A percentile compares a stretch with the other conserved stretches of the same genome.
phyloP scores from a whole-genome alignment of 495 filamentous ascomycete genomes.

The Aspergillus leporis region DNA sequence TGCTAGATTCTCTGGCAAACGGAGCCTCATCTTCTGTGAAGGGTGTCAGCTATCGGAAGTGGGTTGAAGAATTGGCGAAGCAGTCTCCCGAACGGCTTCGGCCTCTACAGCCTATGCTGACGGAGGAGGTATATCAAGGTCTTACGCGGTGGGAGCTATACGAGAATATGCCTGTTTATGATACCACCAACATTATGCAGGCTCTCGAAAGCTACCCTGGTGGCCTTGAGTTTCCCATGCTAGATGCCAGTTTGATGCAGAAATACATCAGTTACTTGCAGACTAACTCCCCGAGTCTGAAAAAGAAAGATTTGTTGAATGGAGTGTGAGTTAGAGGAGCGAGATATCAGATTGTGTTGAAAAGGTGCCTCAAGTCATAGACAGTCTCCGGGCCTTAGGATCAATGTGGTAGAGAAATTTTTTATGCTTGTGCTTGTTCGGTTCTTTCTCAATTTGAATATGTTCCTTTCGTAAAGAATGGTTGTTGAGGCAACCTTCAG shows the following conservation, averaged over 20 bases:
- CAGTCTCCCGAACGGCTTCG: slow-evolving; percentile 10
- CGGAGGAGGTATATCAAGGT: slow-evolving; percentile 18
- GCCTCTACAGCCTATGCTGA: slow-evolving; percentile 20
- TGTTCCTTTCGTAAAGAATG: too few relatives aligned
- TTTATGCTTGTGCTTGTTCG: too few relatives aligned
- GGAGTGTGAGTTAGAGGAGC: not conserved
- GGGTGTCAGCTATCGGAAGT: slow-evolving; percentile 13
- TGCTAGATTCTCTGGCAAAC: not conserved
- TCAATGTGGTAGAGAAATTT: too few relatives aligned
- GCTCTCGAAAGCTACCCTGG: not conserved
- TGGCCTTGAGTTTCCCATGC: not conserved
- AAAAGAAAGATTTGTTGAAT: not conserved
- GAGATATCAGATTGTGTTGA: too few relatives aligned
- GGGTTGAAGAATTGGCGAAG: slow-evolving; percentile 10
- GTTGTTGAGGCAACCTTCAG: too few relatives aligned
- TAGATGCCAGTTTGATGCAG: not conserved
- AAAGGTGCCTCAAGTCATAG: too few relatives aligned
- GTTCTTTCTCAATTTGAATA: too few relatives aligned
- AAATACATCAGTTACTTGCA: not conserved
- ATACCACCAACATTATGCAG: slow-evolving; percentile 14
- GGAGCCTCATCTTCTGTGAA: not conserved
- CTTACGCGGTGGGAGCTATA: slow-evolving; percentile 25
- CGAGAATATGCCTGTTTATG: slow-evolving; percentile 23
- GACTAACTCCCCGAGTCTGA: not conserved
- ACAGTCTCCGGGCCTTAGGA: too few relatives aligned